Percentiles rank a stretch among this genome's conserved stretches.
Evolutionary conservation across 2,329 filamentous ascomycete species (phyloP).

Genomic region (Ceratocystis cubensis): DNA sequence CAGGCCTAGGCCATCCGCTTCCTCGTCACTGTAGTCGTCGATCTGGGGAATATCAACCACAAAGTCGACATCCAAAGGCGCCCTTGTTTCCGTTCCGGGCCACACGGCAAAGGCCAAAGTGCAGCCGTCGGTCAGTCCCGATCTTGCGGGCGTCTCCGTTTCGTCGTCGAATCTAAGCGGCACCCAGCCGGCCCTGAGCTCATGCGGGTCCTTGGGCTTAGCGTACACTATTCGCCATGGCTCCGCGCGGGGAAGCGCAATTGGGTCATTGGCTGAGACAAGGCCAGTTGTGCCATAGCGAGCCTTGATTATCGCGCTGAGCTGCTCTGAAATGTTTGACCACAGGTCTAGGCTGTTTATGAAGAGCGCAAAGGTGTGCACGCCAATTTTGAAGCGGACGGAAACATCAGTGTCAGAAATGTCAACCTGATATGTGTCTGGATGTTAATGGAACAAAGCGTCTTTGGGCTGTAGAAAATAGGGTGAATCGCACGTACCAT

Average conservation of each 20-base stretch:
- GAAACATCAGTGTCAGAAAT: constrained; percentile 39
- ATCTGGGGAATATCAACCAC: constrained; percentile 37
- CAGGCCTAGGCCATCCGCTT: constrained; percentile 15
- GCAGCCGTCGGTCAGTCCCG: constrained; percentile 36
- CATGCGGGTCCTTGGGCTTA: constrained; percentile 33
- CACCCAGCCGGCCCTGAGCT: constrained; percentile 40
- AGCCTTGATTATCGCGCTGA: constrained; percentile 46
- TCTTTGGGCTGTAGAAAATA: not conserved
- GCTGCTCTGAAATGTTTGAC: constrained; percentile 41
- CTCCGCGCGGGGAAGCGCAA: constrained; percentile 29
- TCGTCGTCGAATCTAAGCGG: constrained; percentile 30
- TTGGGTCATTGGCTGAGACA: constrained; percentile 29
- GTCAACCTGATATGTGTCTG: not conserved
- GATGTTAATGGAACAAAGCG: not conserved
- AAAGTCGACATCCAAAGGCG: constrained; percentile 32
- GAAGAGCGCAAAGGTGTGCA: constrained; percentile 57
- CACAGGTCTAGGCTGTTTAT: constrained; percentile 47
- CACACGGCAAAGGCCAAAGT: constrained; percentile 39
- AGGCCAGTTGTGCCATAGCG: constrained; percentile 42
- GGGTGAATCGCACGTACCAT: constrained; percentile 1
- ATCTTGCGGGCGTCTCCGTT: constrained; percentile 32
- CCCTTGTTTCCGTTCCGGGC: constrained; percentile 29
- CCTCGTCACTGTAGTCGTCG: constrained; percentile 31
- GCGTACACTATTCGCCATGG: constrained; percentile 37
- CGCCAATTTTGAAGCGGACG: constrained; percentile 60